Evolutionary conservation across 345 rosid genomes (phyloP), one percentile per base, ranked within the genome.

Genomic region (Eucalyptus pauciflora): DNA sequence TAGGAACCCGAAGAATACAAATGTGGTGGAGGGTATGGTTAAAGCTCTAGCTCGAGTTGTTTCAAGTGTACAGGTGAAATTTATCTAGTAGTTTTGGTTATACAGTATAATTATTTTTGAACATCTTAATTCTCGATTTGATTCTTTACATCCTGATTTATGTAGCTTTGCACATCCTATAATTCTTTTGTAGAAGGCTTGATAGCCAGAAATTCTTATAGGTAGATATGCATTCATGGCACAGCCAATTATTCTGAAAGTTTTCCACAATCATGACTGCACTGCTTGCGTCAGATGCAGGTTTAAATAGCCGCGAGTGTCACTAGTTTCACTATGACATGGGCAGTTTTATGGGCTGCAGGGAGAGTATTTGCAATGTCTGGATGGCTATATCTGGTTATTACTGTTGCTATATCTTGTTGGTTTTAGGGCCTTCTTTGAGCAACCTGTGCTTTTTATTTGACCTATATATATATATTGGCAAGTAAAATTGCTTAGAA

Each of bases 31-130:
- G 95, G 95, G 95, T 90, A 97, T 98, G 97, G 97, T 97, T 92
- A 98, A 97, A 91, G 95, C 99, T 86, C 98, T 98, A 89, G 99
- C 99, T 92, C 97, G 98, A 81, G 98, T 98, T 92, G 99, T 97
- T 93, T 98, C 97, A 18, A 95, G 94, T 92, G 92, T 97, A 88
- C 99, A 98, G 98, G 99, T 97, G 91, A 92, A 93, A 89, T 45
- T 88, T 86, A 51, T 89, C 81, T 45, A 31, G 56, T 51, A 67
- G 71, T 87, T 49, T 87, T 85, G 25, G 87, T 86, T 22, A 87
- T 27, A 37, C 22, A 29, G 89, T 71, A 41, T 41, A 76, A 76
- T 4, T 4, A 37, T 41, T 76, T 43, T 76, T 76, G 48, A 76
- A 20, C 83, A 41, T 41, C 48, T 20, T 37, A 76, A 43, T 48